Percentiles rank a stretch among this genome's conserved stretches.
phyloP scores from a whole-genome alignment of 768 basidiomycete species.

The Suillus hirtellus region DNA sequence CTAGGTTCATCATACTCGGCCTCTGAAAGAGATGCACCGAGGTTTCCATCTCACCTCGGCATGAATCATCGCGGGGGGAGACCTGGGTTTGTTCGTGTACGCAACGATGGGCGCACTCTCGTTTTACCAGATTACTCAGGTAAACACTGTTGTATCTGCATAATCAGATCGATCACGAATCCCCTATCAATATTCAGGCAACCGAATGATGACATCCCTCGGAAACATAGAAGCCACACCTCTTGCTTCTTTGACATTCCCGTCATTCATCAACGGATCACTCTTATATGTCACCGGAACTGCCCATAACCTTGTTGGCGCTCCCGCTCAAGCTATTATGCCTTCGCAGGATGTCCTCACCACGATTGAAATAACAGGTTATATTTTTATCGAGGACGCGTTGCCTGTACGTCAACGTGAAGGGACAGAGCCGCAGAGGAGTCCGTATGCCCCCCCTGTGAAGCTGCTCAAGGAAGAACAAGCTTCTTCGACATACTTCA shows the following conservation, averaged over 20 bases:
- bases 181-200: conserved; percentile 40
- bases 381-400: conserved; percentile 52
- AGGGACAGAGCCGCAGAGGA: conserved; percentile 30
- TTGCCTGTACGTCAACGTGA: conserved; percentile 53
- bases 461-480: conserved; percentile 53
- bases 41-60: conserved; percentile 58
- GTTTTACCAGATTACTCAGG: conserved; percentile 66
- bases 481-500: conserved; percentile 30
- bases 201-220: conserved; percentile 60
- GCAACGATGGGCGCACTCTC: conserved; percentile 53
- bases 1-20: conserved; percentile 56
- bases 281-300: conserved; percentile 67
- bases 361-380: conserved; percentile 51
- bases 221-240: conserved; percentile 65
- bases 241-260: conserved; percentile 55
- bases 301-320: conserved; percentile 51
- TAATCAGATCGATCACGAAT: conserved; percentile 1
- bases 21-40: conserved; percentile 31
- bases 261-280: conserved; percentile 53
- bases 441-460: conserved; percentile 64
- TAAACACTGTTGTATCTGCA: conserved; percentile 14
- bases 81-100: conserved; percentile 59
- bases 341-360: conserved; percentile 55
- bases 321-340: conserved; percentile 47
- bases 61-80: conserved; percentile 68